Conservation (phyloP, 257 asterid species). For the Solanum ahanhuiri region DNA sequence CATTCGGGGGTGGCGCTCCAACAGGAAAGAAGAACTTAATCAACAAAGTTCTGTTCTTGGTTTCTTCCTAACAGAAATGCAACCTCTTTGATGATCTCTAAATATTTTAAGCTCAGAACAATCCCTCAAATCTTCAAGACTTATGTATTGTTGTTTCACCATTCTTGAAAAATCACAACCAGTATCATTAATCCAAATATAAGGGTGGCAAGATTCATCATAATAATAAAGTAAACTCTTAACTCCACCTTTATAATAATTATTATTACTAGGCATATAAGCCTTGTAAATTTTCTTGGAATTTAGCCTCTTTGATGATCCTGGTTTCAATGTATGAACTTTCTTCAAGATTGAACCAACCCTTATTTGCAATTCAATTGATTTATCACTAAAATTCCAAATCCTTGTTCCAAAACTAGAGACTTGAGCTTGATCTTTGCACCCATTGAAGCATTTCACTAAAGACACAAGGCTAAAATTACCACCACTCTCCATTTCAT, state of each 20-base stretch:
- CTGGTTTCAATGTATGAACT: conserved; percentile 62
- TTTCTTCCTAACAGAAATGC: conserved; percentile 61
- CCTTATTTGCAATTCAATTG: conserved; percentile 63
- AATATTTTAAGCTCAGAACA: conserved; percentile 66
- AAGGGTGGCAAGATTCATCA: conserved; percentile 85
- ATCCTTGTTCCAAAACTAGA: conserved; percentile 63
- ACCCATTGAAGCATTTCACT: conserved; percentile 55
- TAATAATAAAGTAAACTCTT: conserved; percentile 61
- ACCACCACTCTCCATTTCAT: conserved; percentile 18
- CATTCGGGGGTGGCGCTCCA: background rate
- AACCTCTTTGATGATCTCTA: conserved; percentile 69
- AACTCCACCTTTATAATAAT: conserved; percentile 27
- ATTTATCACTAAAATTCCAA: conserved; percentile 60
- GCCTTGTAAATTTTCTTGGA: conserved; percentile 72
- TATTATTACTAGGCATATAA: conserved; percentile 45
- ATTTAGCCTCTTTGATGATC: conserved; percentile 62
- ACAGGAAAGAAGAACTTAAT: background rate
- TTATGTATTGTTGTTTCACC: conserved; percentile 81
- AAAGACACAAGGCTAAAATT: conserved; percentile 32
- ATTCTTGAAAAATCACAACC: conserved; percentile 63
- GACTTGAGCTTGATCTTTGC: conserved; percentile 47
- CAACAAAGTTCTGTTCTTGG: conserved; percentile 52
- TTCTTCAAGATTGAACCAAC: conserved; percentile 74
- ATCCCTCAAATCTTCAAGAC: conserved; percentile 75
- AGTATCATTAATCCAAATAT: conserved; percentile 74